These are phyloP conservation scores for Phragmites australis DNA, from an alignment of 176 grass and related monocot species.

Conservation along the genomic window DNA sequence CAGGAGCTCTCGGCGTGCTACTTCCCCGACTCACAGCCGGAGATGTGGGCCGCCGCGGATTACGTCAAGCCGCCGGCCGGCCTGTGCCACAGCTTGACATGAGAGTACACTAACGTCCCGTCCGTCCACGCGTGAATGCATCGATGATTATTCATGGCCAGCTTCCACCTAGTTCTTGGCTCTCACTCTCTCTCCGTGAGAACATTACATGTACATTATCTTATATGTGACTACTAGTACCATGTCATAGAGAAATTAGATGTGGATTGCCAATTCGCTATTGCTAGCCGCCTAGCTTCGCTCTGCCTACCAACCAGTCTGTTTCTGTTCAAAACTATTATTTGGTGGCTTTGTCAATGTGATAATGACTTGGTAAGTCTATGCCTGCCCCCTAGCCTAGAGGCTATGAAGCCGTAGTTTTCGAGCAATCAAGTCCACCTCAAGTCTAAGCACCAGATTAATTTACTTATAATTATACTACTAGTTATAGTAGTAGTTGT, in stretches of 20 bases:
- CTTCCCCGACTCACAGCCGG: conserved; percentile 50
- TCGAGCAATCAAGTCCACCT: conserved; percentile 8
- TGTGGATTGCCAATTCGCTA: conserved; percentile 40
- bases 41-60: conserved; percentile 38
- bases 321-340: conserved; percentile 15
- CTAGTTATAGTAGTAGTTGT: not conserved
- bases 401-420: conserved; percentile 23
- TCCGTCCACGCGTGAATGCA: not conserved
- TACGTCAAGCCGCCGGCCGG: conserved; percentile 42
- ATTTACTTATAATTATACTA: conserved; percentile 1
- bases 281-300: not conserved
- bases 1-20: conserved; percentile 54
- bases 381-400: not conserved
- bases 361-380: conserved; percentile 4
- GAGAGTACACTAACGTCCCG: not conserved
- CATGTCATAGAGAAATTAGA: conserved; percentile 36
- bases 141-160: conserved; percentile 21
- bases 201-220: conserved; percentile 57
- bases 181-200: not conserved
- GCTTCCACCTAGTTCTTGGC: not conserved
- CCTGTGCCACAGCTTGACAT: conserved; percentile 61
- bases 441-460: conserved; percentile 31
- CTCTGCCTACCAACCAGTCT: conserved; percentile 11
- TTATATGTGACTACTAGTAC: not conserved
- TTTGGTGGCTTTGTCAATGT: not conserved